Base-by-base conservation (phyloP, 805 yeast species). In the Candida odintsovae region DNA sequence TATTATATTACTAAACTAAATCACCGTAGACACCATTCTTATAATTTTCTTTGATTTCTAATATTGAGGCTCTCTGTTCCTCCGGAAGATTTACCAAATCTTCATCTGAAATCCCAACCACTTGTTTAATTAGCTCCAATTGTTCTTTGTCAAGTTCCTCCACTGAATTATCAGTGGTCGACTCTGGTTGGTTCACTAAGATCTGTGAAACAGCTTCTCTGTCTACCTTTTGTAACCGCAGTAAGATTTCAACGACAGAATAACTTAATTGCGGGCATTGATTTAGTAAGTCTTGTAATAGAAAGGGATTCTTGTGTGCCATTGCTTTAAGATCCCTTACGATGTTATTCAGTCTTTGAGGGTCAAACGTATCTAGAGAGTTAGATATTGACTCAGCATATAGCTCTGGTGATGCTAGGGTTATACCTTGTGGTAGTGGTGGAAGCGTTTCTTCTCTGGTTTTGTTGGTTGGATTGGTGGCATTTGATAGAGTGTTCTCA, bases 241-340 rank as follows among this genome's bases (percentile, higher is more conserved):
- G 59, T 50, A 88, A 65, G 2, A 82, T 71, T 58, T 90, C 97
- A 3, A 90, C 92, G 25, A 88, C 69, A 0, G 96, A 94, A 62
- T 82, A 89, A 2, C 87, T 69, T 40, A 92, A 69, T 62, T 92
- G 97, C 0, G 97, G 97, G 48, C 82, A 80, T 51, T 78, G 78
- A 23, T 73, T 73, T 16, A 90, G 67, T 29, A 90, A 66, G 37
- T 74, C 75, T 43, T 70, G 75, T 70, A 86, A 80, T 48, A 80
- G 66, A 6, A 71, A 71, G 0, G 87, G 86, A 48, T 82, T 75
- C 23, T 71, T 72, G 3, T 65, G 62, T 3, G 84, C 67, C 79
- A 86, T 78, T 19, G 68, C 62, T 56, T 81, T 77, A 15, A 86
- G 73, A 50, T 86, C 90, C 31, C 66, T 65, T 12, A 84, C 54